phyloP scores from a whole-genome alignment of 305 asterid species.

The Solanum chacoense region DNA sequence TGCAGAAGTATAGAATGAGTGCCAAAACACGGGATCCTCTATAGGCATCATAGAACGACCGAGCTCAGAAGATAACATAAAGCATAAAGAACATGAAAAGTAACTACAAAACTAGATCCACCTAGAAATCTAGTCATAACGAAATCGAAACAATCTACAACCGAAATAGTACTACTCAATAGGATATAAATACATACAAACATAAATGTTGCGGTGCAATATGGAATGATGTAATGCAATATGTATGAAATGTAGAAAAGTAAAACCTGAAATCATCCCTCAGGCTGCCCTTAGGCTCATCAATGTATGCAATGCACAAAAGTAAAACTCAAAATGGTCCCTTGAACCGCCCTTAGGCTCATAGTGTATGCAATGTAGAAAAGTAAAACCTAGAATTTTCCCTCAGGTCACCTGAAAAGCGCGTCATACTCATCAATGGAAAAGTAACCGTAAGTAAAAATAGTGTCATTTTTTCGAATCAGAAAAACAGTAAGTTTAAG shows the following conservation, averaged over 20 bases:
- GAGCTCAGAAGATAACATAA: not conserved
- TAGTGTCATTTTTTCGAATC: not conserved
- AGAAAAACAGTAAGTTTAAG: not conserved
- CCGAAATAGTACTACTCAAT: not conserved
- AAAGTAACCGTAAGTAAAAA: not conserved
- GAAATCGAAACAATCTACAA: not conserved
- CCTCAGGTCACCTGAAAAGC: not conserved
- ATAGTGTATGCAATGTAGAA: not conserved
- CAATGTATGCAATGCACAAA: not conserved
- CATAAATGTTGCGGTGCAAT: not conserved
- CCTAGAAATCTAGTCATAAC: not conserved
- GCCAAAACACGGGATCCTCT: not conserved
- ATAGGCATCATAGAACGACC: not conserved
- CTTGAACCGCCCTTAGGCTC: not conserved
- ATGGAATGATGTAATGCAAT: not conserved
- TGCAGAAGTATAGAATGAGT: not conserved
- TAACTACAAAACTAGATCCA: not conserved
- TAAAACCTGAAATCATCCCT: not conserved
- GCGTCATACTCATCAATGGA: not conserved
- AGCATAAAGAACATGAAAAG: not conserved
- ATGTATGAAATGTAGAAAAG: not conserved
- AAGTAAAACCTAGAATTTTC: not conserved
- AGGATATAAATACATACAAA: not conserved
- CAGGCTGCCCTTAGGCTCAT: not conserved
- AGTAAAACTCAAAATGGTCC: not conserved